Base-by-base conservation (phyloP, 2,329 filamentous ascomycete genomes). In the Xylaria digitata region DNA sequence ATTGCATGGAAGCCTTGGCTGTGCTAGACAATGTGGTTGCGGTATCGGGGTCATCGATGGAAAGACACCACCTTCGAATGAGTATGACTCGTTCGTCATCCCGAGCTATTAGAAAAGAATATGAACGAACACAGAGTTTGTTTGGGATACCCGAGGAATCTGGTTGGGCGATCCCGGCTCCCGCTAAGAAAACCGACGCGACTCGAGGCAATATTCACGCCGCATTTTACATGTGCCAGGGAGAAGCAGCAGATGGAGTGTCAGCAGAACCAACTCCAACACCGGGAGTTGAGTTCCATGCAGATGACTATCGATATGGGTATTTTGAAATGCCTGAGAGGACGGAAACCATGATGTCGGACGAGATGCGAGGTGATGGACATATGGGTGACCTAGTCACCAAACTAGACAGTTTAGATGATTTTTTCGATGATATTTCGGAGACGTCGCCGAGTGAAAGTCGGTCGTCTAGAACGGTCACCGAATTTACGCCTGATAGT, bases 101-200 rank as follows among this genome's bases (percentile, higher is more conserved):
- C 0, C 91, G 92, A 73, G 89, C 91, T 0, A 91, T 96, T 56
- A 90, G 93, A 55, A 98, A 97, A 77, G 94, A 98, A 79, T 98
- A 97, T 73, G 95, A 97, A 76, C 90, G 92, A 23, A 97, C 93
- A 0, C 92, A 97, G 77, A 97, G 94, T 75, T 82, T 99, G 40
- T 99, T 98, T 77, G 96, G 96, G 32, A 98, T 99, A 65, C 96
- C 96, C 0, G 95, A 98, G 77, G 90, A 94, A 23, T 96, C 93
- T 17, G 96, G 96, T 1, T 99, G 96, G 96, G 96, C 96, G 0
- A 93, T 99, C 50, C 95, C 96, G 0, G 89, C 96, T 77, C 96
- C 96, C 17, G 95, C 95, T 0, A 91, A 92, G 63, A 95, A 97
- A 81, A 96, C 94, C 0, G 90, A 91, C 61, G 88, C 90, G 40